Evolutionary conservation across 2,329 filamentous ascomycete species (phyloP).

Genomic region (Chalaropsis thielavioides): DNA sequence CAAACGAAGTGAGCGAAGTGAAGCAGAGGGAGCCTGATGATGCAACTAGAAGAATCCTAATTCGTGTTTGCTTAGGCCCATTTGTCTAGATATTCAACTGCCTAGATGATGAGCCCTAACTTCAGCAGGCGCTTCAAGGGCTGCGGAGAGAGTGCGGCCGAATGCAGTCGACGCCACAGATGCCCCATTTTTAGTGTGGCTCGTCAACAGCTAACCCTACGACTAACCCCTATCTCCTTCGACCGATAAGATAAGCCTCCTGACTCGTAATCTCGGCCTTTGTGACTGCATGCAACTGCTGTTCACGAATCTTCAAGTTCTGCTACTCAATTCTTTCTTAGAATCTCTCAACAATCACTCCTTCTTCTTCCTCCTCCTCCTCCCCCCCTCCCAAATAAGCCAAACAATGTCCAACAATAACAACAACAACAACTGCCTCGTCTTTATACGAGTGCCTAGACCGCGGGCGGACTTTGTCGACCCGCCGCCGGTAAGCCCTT

Average conservation of each 20-base stretch:
- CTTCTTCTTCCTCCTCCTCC: background rate
- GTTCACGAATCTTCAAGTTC: too few species aligned
- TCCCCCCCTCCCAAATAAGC: background rate
- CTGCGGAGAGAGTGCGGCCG: background rate
- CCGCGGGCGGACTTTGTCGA: constrained; percentile 77
- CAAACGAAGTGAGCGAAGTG: too few species aligned
- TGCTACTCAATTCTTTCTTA: too few species aligned
- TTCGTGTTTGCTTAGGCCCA: too few species aligned
- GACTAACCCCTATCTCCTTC: background rate
- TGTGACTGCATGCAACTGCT: background rate
- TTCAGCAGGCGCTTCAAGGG: too few species aligned
- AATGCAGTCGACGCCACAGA: background rate
- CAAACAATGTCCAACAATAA: background rate
- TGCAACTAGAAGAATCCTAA: too few species aligned
- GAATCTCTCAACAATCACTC: too few species aligned
- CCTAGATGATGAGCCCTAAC: too few species aligned
- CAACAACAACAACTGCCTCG: constrained; percentile 43
- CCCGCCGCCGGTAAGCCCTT: constrained; percentile 56
- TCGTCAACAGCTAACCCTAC: background rate
- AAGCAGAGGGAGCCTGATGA: too few species aligned
- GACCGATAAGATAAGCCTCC: background rate
- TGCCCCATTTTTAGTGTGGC: too few species aligned
- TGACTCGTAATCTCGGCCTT: background rate
- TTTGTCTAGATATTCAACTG: too few species aligned
- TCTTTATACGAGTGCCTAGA: constrained; percentile 83